phyloP scores from a whole-genome alignment of 108 stramenopile genomes.

The Cylindrotheca closterium region DNA sequence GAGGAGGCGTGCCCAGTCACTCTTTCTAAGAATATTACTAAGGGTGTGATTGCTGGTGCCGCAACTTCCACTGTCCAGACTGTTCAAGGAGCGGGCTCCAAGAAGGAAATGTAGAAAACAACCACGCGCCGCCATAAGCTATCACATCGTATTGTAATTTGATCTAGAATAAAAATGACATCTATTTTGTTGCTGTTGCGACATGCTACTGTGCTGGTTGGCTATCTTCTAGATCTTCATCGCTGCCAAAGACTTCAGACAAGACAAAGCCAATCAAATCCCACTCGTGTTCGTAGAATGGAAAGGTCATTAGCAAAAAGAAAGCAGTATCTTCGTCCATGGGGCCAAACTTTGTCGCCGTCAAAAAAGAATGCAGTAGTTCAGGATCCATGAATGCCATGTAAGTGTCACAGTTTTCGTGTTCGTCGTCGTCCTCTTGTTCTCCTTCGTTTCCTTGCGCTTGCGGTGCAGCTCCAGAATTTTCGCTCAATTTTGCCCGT shows the following conservation, averaged over 20 bases:
- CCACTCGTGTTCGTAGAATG: constrained; percentile 86
- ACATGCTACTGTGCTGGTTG: too few species aligned
- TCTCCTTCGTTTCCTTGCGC: not conserved
- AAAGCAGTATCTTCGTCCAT: constrained; percentile 57
- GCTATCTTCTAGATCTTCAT: constrained; percentile 39
- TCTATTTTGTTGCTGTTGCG: too few species aligned
- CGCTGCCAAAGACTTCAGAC: constrained; percentile 59
- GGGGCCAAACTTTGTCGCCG: constrained; percentile 31
- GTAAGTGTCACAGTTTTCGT: constrained; percentile 50
- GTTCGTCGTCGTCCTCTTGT: constrained; percentile 3
- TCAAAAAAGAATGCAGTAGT: constrained; percentile 44
- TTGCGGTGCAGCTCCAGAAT: too few species aligned
- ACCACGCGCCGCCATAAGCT: too few species aligned
- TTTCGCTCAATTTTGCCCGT: constrained; percentile 2
- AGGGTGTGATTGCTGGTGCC: not conserved
- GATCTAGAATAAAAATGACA: too few species aligned
- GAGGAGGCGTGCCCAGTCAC: constrained; percentile 43
- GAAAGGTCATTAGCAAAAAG: constrained; percentile 77
- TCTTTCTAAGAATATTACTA: constrained; percentile 7
- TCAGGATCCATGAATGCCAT: constrained; percentile 73
- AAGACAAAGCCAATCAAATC: constrained; percentile 71
- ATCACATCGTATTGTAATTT: too few species aligned
- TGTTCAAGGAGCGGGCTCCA: constrained; percentile 3
- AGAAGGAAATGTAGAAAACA: constrained; percentile 9
- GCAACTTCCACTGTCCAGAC: constrained; percentile 3